Conservation (phyloP, 345 rosid species). For the Leavenworthia alabamica region DNA sequence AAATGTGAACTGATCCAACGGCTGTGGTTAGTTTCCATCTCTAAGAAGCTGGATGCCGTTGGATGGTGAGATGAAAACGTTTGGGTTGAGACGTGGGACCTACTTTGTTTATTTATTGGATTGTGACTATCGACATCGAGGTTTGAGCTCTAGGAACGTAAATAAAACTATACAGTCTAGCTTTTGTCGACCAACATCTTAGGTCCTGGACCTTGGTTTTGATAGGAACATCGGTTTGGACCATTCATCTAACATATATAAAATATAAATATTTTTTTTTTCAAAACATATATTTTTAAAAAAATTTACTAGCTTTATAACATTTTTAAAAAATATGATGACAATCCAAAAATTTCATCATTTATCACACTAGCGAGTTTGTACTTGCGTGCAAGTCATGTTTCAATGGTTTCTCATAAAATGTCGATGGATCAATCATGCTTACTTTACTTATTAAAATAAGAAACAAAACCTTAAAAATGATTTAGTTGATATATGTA, state of each 20-base stretch:
- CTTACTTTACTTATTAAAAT: not conserved
- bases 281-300: too few species aligned
- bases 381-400: not conserved
- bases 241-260: not conserved
- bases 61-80: constrained; percentile 31
- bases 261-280: not conserved
- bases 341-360: not conserved
- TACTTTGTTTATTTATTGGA: constrained; percentile 11
- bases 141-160: too few species aligned
- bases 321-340: not conserved
- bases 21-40: not conserved
- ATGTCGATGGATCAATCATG: not conserved
- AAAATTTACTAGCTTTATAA: not conserved
- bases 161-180: too few species aligned
- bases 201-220: too few species aligned
- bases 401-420: not conserved
- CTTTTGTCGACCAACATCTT: too few species aligned
- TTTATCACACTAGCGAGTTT: not conserved
- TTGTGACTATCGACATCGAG: too few species aligned
- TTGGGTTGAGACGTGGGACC: constrained; percentile 22
- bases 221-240: too few species aligned
- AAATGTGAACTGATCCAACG: constrained; percentile 21
- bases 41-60: constrained; percentile 13
- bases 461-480: too few species aligned
- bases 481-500: not conserved